Base-by-base conservation (phyloP, 164 flowering plant genomes). In the Warburgia ugandensis region DNA sequence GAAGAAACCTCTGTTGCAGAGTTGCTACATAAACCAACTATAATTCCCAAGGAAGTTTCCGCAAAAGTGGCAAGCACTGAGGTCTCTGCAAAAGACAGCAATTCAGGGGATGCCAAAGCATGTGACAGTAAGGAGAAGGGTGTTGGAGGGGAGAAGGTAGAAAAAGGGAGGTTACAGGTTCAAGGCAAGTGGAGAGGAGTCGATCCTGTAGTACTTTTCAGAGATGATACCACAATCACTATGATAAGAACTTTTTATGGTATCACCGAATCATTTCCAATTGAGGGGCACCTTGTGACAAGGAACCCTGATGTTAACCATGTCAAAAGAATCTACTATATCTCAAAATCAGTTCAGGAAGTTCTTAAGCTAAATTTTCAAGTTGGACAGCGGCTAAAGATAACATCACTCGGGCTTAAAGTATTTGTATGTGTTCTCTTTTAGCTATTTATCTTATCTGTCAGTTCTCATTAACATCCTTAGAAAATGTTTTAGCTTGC, bases 161-260 rank as follows among this genome's bases (percentile, higher is more conserved):
- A 60, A 3, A 88, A 80, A 55, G 72, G 80, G 52, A 83, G 77
- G 74, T 64, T 73, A 45, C 92, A 81, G 64, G 71, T 70, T 16
- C 96, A 83, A 69, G 96, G 96, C 35, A 87, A 63, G 64, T 88
- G 96, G 98, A 79, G 57, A 61, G 98, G 98, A 5, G 83, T 94
- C 32, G 99, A 94, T 48, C 99, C 99, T 55, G 94, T 94, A 54
- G 66, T 94, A 29, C 71, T 89, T 58, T 86, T 89, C 57, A 68
- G 61, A 36, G 94, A 84, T 63, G 89, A 80, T 48, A 20, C 66
- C 25, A 64, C 65, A 35, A 59, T 89, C 30, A 68, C 61, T 50
- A 75, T 73, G 64, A 80, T 94, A 37, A 80, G 70, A 69, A 53
- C 60, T 37, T 94, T 88, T 45, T 94, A 94, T 68, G 99, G 97